phyloP scores from a whole-genome alignment of 352 stramenopile species.

The Pythium coloratum region DNA sequence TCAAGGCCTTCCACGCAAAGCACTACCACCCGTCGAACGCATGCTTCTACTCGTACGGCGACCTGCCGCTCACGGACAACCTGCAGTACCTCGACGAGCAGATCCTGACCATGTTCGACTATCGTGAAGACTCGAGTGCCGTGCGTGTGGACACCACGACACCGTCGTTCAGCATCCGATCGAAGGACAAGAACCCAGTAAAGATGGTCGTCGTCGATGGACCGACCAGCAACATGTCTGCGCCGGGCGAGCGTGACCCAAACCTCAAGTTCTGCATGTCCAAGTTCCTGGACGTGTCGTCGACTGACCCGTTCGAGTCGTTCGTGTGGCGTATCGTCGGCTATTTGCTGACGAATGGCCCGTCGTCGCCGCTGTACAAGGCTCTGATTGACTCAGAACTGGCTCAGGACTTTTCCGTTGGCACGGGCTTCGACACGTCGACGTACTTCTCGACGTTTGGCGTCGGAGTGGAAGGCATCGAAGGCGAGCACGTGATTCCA shows the following conservation, averaged over 20 bases:
- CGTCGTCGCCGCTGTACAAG: conserved; percentile 82
- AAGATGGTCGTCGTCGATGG: conserved; percentile 50
- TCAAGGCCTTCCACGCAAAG: conserved; percentile 75
- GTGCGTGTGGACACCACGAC: conserved; percentile 44
- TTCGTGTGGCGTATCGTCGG: conserved; percentile 80
- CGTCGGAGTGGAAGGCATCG: conserved; percentile 75
- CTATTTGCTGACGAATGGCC: conserved; percentile 77
- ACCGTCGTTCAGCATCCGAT: conserved; percentile 39
- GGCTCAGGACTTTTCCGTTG: conserved; percentile 74
- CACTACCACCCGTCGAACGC: conserved; percentile 91
- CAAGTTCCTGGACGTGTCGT: conserved; percentile 67
- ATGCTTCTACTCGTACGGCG: conserved; percentile 90
- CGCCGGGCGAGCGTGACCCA: conserved; percentile 41
- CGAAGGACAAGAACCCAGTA: conserved; percentile 19
- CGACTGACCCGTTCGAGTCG: conserved; percentile 71
- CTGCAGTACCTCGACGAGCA: conserved; percentile 72
- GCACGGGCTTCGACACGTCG: conserved; percentile 79
- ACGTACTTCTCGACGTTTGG: conserved; percentile 78
- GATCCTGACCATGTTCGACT: conserved; percentile 71
- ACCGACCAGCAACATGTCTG: conserved; percentile 58
- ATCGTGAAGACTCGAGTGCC: conserved; percentile 41
- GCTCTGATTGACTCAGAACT: conserved; percentile 75
- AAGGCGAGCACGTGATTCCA: conserved; percentile 48
- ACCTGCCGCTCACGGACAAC: conserved; percentile 78
- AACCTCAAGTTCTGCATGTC: conserved; percentile 81